Evolutionary conservation across 106 monocot species (phyloP), one percentile per base, ranked within the genome.

Genomic region (Dioscorea alata): DNA sequence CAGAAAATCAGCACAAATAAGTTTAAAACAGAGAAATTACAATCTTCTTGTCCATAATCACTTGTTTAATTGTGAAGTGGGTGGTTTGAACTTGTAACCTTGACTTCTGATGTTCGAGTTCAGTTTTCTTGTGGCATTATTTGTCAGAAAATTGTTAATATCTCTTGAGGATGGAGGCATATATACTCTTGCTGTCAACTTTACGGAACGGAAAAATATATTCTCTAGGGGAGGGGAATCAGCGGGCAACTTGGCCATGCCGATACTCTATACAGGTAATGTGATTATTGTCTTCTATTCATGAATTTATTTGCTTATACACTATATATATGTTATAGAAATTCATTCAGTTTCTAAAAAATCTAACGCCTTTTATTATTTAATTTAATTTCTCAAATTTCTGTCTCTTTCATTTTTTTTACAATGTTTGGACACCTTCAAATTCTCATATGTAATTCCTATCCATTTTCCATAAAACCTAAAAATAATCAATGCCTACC

Each of bases 131-230:
- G n/a, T 33, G 23, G 33, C 12, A 19, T 49, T 0, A 54, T 75
- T 33, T 28, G 60, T 31, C 71, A 91, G 95, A 89, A 86, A 80
- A 75, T 96, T 68, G 67, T 78, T 18, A 79, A 89, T 58, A 78
- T 91, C 23, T 80, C 91, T 66, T 97, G 96, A 72, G 96, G 96
- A 63, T 97, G 92, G 96, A 84, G 96, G 73, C 92, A 97, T 64
- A n/a, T n/a, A n/a, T n/a, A 89, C 92, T 8, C 78, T 97, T 80
- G 92, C 96, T 18, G 57, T n/a, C n/a, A n/a, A n/a, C n/a, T n/a
- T 89, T 60, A 82, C 92, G 23, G 89, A 97, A 69, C 89, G 67
- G 61, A 86, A 76, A 76, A 97, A 97, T 68, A 71, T 87, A 24
- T 92, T 89, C 60, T 97, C 96, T 17, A 86, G 90, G 90, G 90